phyloP scores from a whole-genome alignment of 495 filamentous ascomycete species.

The Penicillium ochrochloron region DNA sequence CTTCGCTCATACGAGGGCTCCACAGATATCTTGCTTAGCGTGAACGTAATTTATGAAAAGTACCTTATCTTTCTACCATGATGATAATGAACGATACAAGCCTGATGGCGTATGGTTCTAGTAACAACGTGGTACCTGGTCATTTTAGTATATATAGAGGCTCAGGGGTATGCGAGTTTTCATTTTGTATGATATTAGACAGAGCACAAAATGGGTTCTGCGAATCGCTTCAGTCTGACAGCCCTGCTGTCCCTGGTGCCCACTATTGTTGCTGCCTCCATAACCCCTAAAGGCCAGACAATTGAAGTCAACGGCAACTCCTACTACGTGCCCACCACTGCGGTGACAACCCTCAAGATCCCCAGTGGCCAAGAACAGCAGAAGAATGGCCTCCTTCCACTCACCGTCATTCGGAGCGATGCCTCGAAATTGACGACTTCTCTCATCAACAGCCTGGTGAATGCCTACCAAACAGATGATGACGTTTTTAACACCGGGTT shows the following conservation, averaged over 20 bases:
- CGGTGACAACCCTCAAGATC: background rate
- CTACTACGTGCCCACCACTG: background rate
- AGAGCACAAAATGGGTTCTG: background rate
- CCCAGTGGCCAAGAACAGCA: background rate
- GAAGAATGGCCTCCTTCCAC: constrained; percentile 32
- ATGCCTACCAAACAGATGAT: constrained; percentile 36
- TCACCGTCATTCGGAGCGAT: constrained; percentile 44
- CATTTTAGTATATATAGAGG: background rate
- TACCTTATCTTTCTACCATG: background rate
- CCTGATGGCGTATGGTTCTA: background rate
- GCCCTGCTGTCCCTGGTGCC: background rate
- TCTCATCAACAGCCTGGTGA: constrained; percentile 31
- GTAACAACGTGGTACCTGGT: background rate
- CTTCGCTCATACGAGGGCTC: background rate
- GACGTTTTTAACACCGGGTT: constrained; percentile 51
- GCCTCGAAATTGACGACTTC: constrained; percentile 15
- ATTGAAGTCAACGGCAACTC: constrained; percentile 1
- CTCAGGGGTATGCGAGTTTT: background rate
- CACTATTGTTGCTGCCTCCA: background rate
- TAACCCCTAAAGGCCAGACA: background rate
- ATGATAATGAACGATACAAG: background rate
- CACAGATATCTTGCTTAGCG: background rate
- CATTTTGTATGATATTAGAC: background rate
- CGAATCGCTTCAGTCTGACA: background rate
- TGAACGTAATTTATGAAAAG: background rate